Conservation (phyloP, 1,284 basidiomycete genomes). For the Mycena citricolor region DNA sequence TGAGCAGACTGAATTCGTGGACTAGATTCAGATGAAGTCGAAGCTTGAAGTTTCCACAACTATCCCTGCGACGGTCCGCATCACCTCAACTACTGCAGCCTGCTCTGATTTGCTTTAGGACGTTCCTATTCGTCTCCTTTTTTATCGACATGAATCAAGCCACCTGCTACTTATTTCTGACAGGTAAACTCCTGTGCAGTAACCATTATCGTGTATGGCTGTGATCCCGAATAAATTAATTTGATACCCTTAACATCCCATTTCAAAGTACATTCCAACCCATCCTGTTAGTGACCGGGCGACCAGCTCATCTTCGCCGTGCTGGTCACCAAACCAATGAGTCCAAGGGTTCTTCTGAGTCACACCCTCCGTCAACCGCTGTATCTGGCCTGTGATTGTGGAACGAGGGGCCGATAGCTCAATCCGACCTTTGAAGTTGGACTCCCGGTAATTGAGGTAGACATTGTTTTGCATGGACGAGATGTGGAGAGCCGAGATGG, state of each 20-base stretch:
- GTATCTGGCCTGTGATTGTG: conserved; percentile 37
- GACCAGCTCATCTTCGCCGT: conserved; percentile 45
- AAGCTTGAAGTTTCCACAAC: too few relatives aligned
- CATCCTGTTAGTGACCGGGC: conserved; percentile 49
- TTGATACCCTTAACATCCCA: too few relatives aligned
- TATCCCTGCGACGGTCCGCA: too few relatives aligned
- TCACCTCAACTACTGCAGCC: too few relatives aligned
- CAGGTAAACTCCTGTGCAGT: too few relatives aligned
- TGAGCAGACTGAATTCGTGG: too few relatives aligned
- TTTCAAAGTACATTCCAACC: conserved; percentile 53
- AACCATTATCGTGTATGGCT: conserved; percentile 2
- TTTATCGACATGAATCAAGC: too few relatives aligned
- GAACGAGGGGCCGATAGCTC: conserved; percentile 45
- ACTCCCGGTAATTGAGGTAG: conserved; percentile 53
- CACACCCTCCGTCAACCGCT: conserved; percentile 16
- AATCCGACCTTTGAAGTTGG: conserved; percentile 50
- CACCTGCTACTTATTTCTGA: too few relatives aligned
- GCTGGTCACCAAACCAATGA: conserved; percentile 46
- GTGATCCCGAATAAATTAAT: neutral
- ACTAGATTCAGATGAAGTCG: conserved; percentile 29
- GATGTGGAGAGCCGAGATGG: conserved; percentile 47
- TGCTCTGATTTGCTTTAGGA: too few relatives aligned
- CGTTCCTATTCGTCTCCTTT: too few relatives aligned
- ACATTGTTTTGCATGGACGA: conserved; percentile 50
- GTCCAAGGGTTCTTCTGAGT: conserved; percentile 34